Percentiles rank a stretch among this genome's conserved stretches.
These are phyloP conservation scores for Chlorokybus atmophyticus DNA, from an alignment of 139 green algal species.

Conservation along the genomic window DNA sequence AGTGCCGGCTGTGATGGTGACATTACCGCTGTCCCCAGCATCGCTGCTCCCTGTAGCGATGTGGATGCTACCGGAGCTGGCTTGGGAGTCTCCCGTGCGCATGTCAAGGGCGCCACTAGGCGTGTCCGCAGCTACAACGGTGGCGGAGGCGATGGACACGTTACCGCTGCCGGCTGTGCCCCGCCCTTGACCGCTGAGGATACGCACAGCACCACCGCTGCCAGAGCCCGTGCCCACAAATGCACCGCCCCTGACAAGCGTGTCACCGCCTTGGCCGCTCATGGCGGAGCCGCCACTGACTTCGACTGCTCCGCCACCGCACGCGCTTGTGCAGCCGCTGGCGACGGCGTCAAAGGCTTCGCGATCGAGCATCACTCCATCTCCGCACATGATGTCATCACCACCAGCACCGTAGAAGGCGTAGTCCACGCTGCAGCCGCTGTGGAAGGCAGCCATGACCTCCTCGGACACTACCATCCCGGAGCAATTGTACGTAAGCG, in stretches of 20 bases:
- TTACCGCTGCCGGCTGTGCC: constrained; percentile 6
- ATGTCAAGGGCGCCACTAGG: not conserved
- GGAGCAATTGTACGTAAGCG: not conserved
- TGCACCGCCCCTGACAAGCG: not conserved
- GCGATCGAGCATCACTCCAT: not conserved
- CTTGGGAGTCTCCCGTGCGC: not conserved
- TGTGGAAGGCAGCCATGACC: not conserved
- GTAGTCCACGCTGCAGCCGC: not conserved
- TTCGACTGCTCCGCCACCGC: not conserved
- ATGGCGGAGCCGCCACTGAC: not conserved
- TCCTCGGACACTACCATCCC: not conserved
- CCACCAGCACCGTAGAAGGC: not conserved
- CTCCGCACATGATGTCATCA: not conserved
- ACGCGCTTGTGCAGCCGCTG: not conserved
- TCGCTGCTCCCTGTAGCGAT: not conserved
- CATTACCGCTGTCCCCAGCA: constrained; percentile 1
- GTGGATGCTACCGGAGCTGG: constrained; percentile 6
- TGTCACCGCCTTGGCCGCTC: not conserved
- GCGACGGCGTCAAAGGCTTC: not conserved
- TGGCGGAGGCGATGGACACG: constrained; percentile 1
- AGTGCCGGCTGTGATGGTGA: constrained; percentile 5
- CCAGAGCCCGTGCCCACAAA: not conserved
- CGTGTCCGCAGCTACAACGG: not conserved
- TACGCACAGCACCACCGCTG: constrained; percentile 9
- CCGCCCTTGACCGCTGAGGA: constrained; percentile 3